Conservation (phyloP, 2,329 filamentous ascomycete species). For the Penicillium sp. region DNA sequence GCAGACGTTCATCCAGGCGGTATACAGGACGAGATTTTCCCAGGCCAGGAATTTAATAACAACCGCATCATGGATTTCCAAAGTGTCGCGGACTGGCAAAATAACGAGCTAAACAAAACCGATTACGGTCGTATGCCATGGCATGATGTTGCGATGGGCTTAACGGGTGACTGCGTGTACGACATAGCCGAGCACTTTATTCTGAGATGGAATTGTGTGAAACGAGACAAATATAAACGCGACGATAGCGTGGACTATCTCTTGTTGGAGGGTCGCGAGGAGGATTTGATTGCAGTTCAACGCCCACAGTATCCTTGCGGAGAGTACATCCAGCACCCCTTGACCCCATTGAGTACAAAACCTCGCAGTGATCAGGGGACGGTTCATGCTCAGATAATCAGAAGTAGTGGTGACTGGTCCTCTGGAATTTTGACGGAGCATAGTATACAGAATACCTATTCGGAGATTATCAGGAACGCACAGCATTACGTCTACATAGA, state of each 20-base stretch:
- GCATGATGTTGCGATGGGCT: conserved; percentile 57
- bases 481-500: conserved; percentile 96
- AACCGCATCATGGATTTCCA: conserved; percentile 96
- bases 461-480: conserved; percentile 77
- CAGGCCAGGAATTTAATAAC: conserved; percentile 97
- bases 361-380: conserved; percentile 62
- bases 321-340: conserved; percentile 77
- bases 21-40: conserved; percentile 79
- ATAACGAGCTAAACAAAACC: conserved; percentile 85
- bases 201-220: conserved; percentile 92
- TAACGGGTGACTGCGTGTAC: conserved; percentile 85
- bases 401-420: conserved; percentile 90
- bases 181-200: conserved; percentile 96
- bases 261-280: conserved; percentile 63
- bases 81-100: conserved; percentile 84
- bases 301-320: conserved; percentile 85
- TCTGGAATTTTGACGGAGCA: conserved; percentile 81
- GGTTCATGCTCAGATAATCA: conserved; percentile 77
- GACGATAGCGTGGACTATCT: conserved; percentile 68
- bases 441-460: conserved; percentile 83
- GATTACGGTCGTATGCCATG: conserved; percentile 96
- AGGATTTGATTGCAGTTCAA: conserved; percentile 61
- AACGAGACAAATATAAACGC: conserved; percentile 96
- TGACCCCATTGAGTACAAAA: conserved; percentile 60
- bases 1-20: conserved; percentile 84